A percentile compares a stretch with the other conserved stretches of the same genome.
Conservation (phyloP, 768 basidiomycete species). For the Hericium alpestre region DNA sequence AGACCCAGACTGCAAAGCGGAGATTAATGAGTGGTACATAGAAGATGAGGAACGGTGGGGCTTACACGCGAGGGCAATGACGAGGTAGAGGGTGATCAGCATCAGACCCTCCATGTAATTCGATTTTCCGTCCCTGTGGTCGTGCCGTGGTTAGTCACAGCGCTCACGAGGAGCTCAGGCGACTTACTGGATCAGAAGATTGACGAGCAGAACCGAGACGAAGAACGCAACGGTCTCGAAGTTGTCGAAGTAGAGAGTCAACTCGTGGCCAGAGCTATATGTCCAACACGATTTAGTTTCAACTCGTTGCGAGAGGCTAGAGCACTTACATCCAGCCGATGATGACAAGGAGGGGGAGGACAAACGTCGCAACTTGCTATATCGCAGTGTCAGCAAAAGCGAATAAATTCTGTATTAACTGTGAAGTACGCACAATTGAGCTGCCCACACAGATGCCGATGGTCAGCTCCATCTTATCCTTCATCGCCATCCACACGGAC, state of each 20-base stretch:
- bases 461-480: conserved; percentile 61
- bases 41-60: conserved; percentile 3
- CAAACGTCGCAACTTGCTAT: conserved; percentile 80
- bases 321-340: conserved; percentile 72
- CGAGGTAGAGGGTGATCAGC: conserved; percentile 62
- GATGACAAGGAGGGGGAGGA: conserved; percentile 79
- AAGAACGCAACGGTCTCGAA: conserved; percentile 86
- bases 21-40: not conserved
- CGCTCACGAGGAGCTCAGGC: not conserved
- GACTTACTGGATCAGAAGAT: conserved; percentile 64
- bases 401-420: not conserved
- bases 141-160: not conserved
- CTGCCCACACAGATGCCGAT: conserved; percentile 75
- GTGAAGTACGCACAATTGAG: conserved; percentile 50
- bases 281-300: conserved; percentile 3
- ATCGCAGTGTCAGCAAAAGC: not conserved
- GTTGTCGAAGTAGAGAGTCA: conserved; percentile 77
- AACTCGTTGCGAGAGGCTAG: conserved; percentile 7
- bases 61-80: conserved; percentile 74
- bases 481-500: conserved; percentile 83
- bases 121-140: conserved; percentile 61
- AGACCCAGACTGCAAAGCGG: conserved; percentile 31
- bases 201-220: conserved; percentile 80
- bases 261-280: conserved; percentile 49
- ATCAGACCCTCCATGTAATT: conserved; percentile 92